These are phyloP conservation scores for Emericellopsis atlantica DNA, from an alignment of 2,329 filamentous ascomycete genomes.

Conservation along the genomic window DNA sequence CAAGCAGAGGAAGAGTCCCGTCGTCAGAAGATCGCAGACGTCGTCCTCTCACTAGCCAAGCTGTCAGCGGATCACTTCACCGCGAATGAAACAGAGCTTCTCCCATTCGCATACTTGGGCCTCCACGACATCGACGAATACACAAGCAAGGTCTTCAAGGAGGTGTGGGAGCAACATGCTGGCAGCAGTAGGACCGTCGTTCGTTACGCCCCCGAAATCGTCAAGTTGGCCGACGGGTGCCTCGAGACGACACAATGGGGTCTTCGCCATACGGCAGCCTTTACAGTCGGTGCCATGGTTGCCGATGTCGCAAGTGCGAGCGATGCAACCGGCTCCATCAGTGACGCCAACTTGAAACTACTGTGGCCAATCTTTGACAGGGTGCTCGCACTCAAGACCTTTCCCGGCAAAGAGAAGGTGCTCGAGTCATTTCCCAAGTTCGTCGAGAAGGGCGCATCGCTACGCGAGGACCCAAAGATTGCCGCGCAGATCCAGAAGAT, in stretches of 20 bases:
- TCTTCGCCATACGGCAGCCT: slow-evolving; percentile 77
- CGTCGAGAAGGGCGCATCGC: slow-evolving; percentile 46
- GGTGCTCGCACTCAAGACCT: slow-evolving; percentile 77
- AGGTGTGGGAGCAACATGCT: slow-evolving; percentile 85
- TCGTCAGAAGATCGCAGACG: slow-evolving; percentile 67
- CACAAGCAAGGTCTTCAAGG: slow-evolving; percentile 65
- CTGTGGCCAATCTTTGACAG: slow-evolving; percentile 81
- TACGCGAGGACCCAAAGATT: slow-evolving; percentile 37
- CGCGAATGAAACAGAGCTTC: slow-evolving; percentile 56
- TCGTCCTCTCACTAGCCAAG: slow-evolving; percentile 73
- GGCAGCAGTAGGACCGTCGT: slow-evolving; percentile 72
- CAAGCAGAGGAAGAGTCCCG: slow-evolving; percentile 63
- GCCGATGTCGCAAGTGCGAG: slow-evolving; percentile 49
- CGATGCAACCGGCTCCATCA: slow-evolving; percentile 44
- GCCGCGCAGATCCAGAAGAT: slow-evolving; percentile 67
- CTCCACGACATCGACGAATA: slow-evolving; percentile 77
- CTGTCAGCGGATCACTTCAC: slow-evolving; percentile 82
- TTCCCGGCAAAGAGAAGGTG: slow-evolving; percentile 80
- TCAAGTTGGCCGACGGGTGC: slow-evolving; percentile 50
- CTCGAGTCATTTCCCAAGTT: slow-evolving; percentile 71
- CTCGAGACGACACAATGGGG: slow-evolving; percentile 78
- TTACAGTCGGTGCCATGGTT: slow-evolving; percentile 65
- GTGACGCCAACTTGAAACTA: slow-evolving; percentile 41
- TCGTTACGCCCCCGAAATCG: slow-evolving; percentile 76
- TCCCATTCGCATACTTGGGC: slow-evolving; percentile 81